A percentile compares a stretch with the other conserved stretches of the same genome.
Conservation (phyloP, 495 filamentous ascomycete species). For the Aspergillus hancockii region DNA sequence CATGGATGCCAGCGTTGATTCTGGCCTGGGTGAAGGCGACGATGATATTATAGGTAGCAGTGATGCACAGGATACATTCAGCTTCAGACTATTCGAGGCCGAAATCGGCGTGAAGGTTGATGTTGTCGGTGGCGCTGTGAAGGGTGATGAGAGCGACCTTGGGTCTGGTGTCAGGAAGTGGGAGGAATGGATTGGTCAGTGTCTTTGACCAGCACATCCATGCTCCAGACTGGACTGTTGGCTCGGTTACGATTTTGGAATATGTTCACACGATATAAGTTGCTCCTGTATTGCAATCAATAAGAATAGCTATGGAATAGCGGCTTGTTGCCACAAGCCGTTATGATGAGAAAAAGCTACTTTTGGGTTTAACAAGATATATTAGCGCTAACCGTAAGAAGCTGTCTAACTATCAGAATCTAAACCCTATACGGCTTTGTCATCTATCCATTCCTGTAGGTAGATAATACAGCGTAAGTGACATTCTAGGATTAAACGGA, state of each 20-base stretch:
- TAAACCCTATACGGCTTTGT: slow-evolving; percentile 16
- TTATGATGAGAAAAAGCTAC: neutral
- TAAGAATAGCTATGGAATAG: neutral
- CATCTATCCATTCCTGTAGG: slow-evolving; percentile 26
- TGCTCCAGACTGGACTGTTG: neutral
- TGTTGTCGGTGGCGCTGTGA: slow-evolving; percentile 75
- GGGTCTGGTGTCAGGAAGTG: slow-evolving; percentile 72
- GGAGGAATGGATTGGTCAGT: slow-evolving; percentile 83
- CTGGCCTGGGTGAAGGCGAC: slow-evolving; percentile 69
- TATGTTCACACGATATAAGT: neutral
- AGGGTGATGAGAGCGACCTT: slow-evolving; percentile 57
- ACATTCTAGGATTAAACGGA: neutral
- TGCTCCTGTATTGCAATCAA: neutral
- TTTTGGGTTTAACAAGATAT: neutral
- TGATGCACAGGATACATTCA: slow-evolving; percentile 68
- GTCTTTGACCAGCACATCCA: slow-evolving; percentile 41
- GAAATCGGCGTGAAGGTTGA: slow-evolving; percentile 72
- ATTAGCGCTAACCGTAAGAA: neutral
- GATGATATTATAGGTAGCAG: slow-evolving; percentile 82
- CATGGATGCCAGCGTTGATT: slow-evolving; percentile 59
- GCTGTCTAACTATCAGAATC: slow-evolving; percentile 10
- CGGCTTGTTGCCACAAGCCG: neutral
- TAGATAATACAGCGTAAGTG: neutral
- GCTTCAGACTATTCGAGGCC: slow-evolving; percentile 78
- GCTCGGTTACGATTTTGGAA: neutral